Percentiles rank a stretch among this genome's conserved stretches.
Evolutionary conservation across 495 filamentous ascomycete genomes (phyloP).

Genomic region (Aspergillus campestris): DNA sequence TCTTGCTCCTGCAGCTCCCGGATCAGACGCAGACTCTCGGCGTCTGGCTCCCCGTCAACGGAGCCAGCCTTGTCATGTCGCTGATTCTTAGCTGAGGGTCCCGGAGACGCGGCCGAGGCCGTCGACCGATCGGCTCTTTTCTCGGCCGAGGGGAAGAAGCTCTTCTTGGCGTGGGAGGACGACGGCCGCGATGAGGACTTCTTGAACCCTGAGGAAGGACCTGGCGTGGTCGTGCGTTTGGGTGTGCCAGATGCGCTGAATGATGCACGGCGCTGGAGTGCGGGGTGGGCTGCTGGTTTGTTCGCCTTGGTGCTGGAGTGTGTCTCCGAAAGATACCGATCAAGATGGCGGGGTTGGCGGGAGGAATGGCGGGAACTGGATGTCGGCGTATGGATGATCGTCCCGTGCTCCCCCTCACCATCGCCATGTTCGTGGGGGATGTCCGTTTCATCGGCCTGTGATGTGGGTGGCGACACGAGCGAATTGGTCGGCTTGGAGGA

Average conservation of each 20-base stretch:
- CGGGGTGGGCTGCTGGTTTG: slow-evolving; percentile 19
- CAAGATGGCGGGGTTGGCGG: slow-evolving; percentile 39
- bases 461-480: slow-evolving; percentile 46
- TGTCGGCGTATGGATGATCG: slow-evolving; percentile 35
- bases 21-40: slow-evolving; percentile 47
- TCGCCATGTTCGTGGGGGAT: slow-evolving; percentile 26
- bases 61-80: slow-evolving; percentile 15
- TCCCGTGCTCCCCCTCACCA: slow-evolving; percentile 28
- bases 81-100: slow-evolving; percentile 20
- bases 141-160: slow-evolving; percentile 28
- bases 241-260: slow-evolving; percentile 14
- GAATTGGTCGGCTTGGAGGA: slow-evolving; percentile 31
- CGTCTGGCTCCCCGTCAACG: slow-evolving; percentile 35
- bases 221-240: slow-evolving; percentile 24
- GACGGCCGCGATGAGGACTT: slow-evolving; percentile 35
- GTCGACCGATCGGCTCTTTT: slow-evolving; percentile 23
- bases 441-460: slow-evolving; percentile 40
- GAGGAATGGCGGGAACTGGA: slow-evolving; percentile 43
- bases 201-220: slow-evolving; percentile 21
- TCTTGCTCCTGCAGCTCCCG: slow-evolving; percentile 51
- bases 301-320: slow-evolving; percentile 19
- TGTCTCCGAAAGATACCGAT: slow-evolving; percentile 35
- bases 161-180: slow-evolving; percentile 40
- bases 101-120: slow-evolving; percentile 23
- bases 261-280: slow-evolving; percentile 14